phyloP scores from a whole-genome alignment of 768 basidiomycete genomes.

The Sarcomyxa edulis region DNA sequence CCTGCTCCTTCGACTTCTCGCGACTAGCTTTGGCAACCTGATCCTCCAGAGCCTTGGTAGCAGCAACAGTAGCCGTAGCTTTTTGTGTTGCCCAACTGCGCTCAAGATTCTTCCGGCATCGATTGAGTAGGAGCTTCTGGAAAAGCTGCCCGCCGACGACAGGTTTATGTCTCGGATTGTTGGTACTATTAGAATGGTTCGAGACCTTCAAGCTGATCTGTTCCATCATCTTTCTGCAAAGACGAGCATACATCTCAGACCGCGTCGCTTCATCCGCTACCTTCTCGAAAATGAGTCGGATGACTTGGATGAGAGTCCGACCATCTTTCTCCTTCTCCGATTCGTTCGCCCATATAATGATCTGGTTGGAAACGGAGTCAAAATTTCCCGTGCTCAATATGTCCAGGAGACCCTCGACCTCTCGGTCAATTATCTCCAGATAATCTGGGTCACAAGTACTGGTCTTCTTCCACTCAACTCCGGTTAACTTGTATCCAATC shows the following conservation, averaged over 20 bases:
- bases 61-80: constrained; percentile 80
- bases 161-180: constrained; percentile 74
- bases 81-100: constrained; percentile 89
- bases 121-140: constrained; percentile 91
- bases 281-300: constrained; percentile 93
- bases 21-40: constrained; percentile 59
- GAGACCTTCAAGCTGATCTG: constrained; percentile 81
- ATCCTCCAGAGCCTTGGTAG: constrained; percentile 81
- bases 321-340: constrained; percentile 89
- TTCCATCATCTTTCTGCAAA: constrained; percentile 95
- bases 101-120: constrained; percentile 97
- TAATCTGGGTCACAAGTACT: constrained; percentile 28
- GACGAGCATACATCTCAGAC: constrained; percentile 94
- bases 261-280: constrained; percentile 92
- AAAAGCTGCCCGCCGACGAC: constrained; percentile 90
- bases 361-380: constrained; percentile 45
- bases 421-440: constrained; percentile 42
- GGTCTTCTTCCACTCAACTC: constrained; percentile 43
- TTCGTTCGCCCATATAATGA: constrained; percentile 77
- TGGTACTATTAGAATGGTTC: constrained; percentile 77
- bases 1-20: constrained; percentile 14
- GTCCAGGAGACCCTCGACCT: constrained; percentile 50
- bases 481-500: too few species aligned
- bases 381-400: constrained; percentile 50
- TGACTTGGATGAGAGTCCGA: constrained; percentile 90